Evolutionary conservation across 2,329 filamentous ascomycete genomes (phyloP), one percentile per base, ranked within the genome.

Genomic region (Penicillium thymicola): DNA sequence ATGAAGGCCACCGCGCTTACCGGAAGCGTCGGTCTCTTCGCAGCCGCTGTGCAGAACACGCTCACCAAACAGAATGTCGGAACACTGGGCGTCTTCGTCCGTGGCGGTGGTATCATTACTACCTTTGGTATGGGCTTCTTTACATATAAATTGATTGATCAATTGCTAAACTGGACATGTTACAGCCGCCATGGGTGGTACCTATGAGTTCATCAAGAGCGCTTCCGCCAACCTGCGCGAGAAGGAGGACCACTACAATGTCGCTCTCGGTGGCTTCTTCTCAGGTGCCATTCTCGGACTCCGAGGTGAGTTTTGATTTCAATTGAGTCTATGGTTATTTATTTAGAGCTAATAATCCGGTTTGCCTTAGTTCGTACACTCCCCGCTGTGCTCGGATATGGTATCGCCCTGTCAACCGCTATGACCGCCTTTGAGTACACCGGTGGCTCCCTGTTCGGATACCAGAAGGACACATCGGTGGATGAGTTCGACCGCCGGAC

Each of bases 41-140:
- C 89, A 59, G 88, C 90, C 49, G 87, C 89, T 54, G 82, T 96
- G 64, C 89, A 92, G 79, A 97, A 96, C 80, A 90, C 92, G 57
- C 83, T 97, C 66, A 82, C 87, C 54, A 92, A 86, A 79, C 82
- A 85, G 72, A 96, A 96, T 75, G 81, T 94, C 64, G 90, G 92
- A 67, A 83, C 87, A 60, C 85, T 88, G 79, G 89, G 89, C 65
- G 83, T 96, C 69, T 87, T 97, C 72, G 89, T 89, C 45, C 85
- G 86, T 69, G 88, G 86, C 55, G 92, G 92, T 64, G 81, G 87
- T 70, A 88, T 88, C 48, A 89, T 93, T 70, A 88, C 79, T 59
- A 72, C 83, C 59, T 85, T 85, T 68, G 84, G 88, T 90, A 81
- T 61, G 81, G 23, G 18, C 10, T n/a, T 37, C 30, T 18, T 47